A percentile compares a stretch with the other conserved stretches of the same genome.
Evolutionary conservation across 2,329 filamentous ascomycete genomes (phyloP).

Genomic region (Diplodia seriata): DNA sequence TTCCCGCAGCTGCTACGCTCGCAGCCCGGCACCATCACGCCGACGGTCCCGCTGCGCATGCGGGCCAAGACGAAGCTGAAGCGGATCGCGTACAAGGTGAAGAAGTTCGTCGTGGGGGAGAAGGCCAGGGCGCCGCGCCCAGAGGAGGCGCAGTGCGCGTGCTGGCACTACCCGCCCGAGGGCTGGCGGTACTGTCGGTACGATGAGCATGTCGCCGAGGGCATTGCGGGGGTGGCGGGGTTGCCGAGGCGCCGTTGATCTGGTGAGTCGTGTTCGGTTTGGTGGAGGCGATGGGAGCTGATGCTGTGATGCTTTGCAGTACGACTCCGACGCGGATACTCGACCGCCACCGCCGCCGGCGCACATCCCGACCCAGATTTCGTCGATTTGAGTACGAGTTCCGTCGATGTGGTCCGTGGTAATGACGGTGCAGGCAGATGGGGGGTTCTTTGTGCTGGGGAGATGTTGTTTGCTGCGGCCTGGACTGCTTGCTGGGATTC

Average conservation of each 20-base stretch:
- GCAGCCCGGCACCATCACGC: background rate
- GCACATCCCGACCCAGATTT: too few relatives aligned
- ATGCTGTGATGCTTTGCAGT: too few relatives aligned
- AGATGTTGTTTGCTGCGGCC: background rate
- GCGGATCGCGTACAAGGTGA: background rate
- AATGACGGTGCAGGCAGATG: background rate
- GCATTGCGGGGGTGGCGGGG: background rate
- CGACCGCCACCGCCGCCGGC: too few relatives aligned
- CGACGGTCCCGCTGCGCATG: too few relatives aligned
- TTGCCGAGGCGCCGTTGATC: too few relatives aligned
- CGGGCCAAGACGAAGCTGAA: background rate
- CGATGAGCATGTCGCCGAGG: conserved; percentile 7
- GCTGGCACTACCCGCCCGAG: conserved; percentile 4
- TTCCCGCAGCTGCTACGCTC: conserved; percentile 4
- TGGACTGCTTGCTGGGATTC: too few relatives aligned
- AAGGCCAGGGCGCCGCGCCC: background rate
- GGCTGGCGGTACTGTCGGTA: conserved; percentile 15
- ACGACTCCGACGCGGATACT: too few relatives aligned
- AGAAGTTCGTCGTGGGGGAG: background rate
- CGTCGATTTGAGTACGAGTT: too few relatives aligned
- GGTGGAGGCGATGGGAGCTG: too few relatives aligned
- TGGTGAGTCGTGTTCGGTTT: too few relatives aligned
- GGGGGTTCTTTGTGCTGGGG: background rate
- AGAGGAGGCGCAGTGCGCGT: conserved; percentile 13
- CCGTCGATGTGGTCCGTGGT: too few relatives aligned